phyloP scores from a whole-genome alignment of 1,139 yeast species.

The Pichia norvegensis region DNA sequence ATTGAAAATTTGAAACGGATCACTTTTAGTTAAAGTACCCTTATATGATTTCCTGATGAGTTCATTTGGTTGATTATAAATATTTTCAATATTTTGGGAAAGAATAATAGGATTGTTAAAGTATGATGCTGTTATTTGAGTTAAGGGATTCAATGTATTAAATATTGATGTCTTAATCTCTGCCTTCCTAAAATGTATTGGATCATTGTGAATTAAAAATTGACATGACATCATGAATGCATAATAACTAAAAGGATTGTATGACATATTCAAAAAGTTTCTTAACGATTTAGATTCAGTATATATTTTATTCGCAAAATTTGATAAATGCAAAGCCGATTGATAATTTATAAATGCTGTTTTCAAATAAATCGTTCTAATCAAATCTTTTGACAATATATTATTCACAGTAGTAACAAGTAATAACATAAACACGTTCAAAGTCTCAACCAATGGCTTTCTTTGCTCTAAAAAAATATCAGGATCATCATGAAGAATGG shows the following conservation, averaged over 20 bases:
- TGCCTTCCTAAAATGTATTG: constrained; percentile 19
- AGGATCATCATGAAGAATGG: neutral
- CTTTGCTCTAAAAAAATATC: neutral
- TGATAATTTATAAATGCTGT: constrained; percentile 12
- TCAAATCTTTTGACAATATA: constrained; percentile 8
- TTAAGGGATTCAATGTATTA: constrained; percentile 15
- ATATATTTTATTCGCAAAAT: constrained; percentile 5
- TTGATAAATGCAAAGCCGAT: constrained; percentile 8
- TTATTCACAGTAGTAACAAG: constrained; percentile 3
- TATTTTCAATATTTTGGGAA: constrained; percentile 11
- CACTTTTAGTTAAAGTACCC: constrained; percentile 8
- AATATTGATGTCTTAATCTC: constrained; percentile 11
- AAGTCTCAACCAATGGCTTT: constrained; percentile 5
- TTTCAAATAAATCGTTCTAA: constrained; percentile 8
- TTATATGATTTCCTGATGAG: constrained; percentile 10
- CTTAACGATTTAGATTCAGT: constrained; percentile 9
- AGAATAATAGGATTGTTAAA: constrained; percentile 20
- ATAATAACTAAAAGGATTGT: constrained; percentile 8
- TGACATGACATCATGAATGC: constrained; percentile 18
- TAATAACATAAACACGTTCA: constrained; percentile 12
- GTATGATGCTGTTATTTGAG: constrained; percentile 15
- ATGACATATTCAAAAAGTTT: constrained; percentile 3
- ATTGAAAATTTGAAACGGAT: constrained; percentile 16
- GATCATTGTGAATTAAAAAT: constrained; percentile 20
- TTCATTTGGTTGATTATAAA: constrained; percentile 10